These are phyloP conservation scores for Nemania serpens DNA, from an alignment of 2,329 filamentous ascomycete genomes.

Conservation along the genomic window DNA sequence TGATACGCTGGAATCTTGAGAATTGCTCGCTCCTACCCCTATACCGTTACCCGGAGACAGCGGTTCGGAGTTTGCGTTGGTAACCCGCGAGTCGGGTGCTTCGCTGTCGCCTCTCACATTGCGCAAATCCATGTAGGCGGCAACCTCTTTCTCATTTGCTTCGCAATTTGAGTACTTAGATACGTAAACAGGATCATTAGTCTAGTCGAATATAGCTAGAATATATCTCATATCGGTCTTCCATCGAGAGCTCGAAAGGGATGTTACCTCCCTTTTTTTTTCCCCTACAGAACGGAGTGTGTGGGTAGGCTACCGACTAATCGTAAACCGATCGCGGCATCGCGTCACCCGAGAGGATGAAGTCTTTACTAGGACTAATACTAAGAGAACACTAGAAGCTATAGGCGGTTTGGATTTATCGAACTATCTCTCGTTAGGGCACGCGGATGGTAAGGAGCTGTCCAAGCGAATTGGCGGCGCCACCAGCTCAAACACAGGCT, in stretches of 20 bases:
- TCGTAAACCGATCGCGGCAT: constrained; percentile 61
- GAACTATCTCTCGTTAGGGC: constrained; percentile 55
- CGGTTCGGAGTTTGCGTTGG: constrained; percentile 17
- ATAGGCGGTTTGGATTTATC: constrained; percentile 40
- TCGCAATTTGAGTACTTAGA: constrained; percentile 58
- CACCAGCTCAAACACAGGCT: too few relatives aligned
- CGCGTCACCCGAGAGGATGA: constrained; percentile 61
- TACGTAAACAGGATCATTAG: constrained; percentile 53
- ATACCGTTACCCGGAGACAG: constrained; percentile 3
- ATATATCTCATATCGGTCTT: constrained; percentile 10
- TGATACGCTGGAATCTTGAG: constrained; percentile 5
- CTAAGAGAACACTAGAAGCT: constrained; percentile 53
- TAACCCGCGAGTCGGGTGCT: constrained; percentile 23
- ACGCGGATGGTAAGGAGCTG: constrained; percentile 56
- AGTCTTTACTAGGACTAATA: constrained; percentile 52
- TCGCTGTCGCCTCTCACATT: constrained; percentile 37
- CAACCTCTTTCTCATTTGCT: constrained; percentile 49
- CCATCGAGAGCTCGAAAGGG: background rate
- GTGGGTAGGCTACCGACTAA: constrained; percentile 31
- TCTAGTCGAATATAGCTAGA: constrained; percentile 57
- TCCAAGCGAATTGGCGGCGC: too few relatives aligned
- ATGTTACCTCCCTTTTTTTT: too few relatives aligned
- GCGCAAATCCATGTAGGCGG: constrained; percentile 37
- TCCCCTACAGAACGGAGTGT: too few relatives aligned
- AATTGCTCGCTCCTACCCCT: constrained; percentile 1